These are phyloP conservation scores for Zygoascus biomembranicola DNA, from an alignment of 805 yeast species.

Conservation along the genomic window DNA sequence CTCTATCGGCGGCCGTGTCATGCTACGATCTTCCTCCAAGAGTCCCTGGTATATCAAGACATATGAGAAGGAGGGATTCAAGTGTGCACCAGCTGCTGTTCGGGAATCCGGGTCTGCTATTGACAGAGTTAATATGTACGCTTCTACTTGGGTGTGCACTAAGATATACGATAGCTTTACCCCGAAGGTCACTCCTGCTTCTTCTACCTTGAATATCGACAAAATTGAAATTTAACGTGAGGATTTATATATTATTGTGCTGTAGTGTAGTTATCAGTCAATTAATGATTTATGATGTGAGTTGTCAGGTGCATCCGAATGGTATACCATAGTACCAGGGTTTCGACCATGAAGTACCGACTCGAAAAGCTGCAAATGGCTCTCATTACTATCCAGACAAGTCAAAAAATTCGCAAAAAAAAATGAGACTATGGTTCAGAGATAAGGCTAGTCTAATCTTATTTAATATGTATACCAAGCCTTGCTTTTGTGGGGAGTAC, in stretches of 20 bases:
- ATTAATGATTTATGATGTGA: neutral
- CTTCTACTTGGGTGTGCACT: slow-evolving; percentile 80
- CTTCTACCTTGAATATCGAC: neutral
- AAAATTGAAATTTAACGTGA: neutral
- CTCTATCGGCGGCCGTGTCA: slow-evolving; percentile 60
- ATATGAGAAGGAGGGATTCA: slow-evolving; percentile 61
- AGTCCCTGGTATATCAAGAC: slow-evolving; percentile 70
- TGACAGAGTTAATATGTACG: slow-evolving; percentile 81
- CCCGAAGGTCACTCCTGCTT: neutral
- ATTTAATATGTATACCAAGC: no score
- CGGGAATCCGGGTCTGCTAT: slow-evolving; percentile 57
- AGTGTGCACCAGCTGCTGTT: slow-evolving; percentile 60
- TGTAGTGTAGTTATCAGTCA: neutral
- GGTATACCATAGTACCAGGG: no score
- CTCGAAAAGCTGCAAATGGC: no score
- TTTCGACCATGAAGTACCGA: no score
- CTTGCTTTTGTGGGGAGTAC: neutral
- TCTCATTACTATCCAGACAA: no score
- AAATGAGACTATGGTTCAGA: no score
- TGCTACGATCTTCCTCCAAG: slow-evolving; percentile 66
- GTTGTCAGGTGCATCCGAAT: no score
- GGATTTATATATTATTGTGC: neutral
- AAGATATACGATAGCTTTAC: slow-evolving; percentile 27
- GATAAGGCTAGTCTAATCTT: no score
- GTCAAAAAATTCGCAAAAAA: no score